These are phyloP conservation scores for Setomelanomma holmii DNA, from an alignment of 2,329 filamentous ascomycete genomes.

Conservation along the genomic window DNA sequence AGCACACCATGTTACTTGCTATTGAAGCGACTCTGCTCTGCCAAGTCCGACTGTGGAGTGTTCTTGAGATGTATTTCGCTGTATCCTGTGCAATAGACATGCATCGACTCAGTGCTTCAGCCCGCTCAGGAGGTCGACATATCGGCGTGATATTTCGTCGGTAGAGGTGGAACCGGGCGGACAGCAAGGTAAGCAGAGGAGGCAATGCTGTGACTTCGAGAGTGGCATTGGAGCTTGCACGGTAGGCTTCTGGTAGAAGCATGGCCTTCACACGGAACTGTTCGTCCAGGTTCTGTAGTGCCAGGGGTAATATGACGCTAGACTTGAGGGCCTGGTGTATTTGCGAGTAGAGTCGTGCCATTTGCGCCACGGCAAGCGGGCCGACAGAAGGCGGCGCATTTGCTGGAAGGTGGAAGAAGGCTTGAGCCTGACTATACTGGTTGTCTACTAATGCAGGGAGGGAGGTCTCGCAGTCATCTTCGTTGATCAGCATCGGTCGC, in stretches of 20 bases:
- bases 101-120: slow-evolving; percentile 79
- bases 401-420: slow-evolving; percentile 49
- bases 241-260: slow-evolving; percentile 77
- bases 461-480: slow-evolving; percentile 84
- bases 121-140: slow-evolving; percentile 70
- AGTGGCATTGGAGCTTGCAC: slow-evolving; percentile 68
- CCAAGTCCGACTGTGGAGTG: slow-evolving; percentile 59
- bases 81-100: slow-evolving; percentile 78
- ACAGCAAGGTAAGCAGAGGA: slow-evolving; percentile 79
- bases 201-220: slow-evolving; percentile 78
- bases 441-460: slow-evolving; percentile 84
- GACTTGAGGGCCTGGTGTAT: slow-evolving; percentile 75
- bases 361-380: slow-evolving; percentile 79
- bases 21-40: slow-evolving; percentile 68
- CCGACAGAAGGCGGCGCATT: slow-evolving; percentile 65
- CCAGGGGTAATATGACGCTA: slow-evolving; percentile 66
- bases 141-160: slow-evolving; percentile 83
- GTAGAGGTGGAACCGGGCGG: slow-evolving; percentile 83
- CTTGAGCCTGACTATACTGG: slow-evolving; percentile 69
- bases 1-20: slow-evolving; percentile 77
- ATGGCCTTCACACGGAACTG: slow-evolving; percentile 79
- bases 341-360: slow-evolving; percentile 78
- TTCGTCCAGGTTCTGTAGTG: slow-evolving; percentile 78
- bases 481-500: slow-evolving; percentile 81
- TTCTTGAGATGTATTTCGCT: slow-evolving; percentile 74